Evolutionary conservation across 106 monocot genomes (phyloP).

Genomic region (Dactylorhiza incarnata): DNA sequence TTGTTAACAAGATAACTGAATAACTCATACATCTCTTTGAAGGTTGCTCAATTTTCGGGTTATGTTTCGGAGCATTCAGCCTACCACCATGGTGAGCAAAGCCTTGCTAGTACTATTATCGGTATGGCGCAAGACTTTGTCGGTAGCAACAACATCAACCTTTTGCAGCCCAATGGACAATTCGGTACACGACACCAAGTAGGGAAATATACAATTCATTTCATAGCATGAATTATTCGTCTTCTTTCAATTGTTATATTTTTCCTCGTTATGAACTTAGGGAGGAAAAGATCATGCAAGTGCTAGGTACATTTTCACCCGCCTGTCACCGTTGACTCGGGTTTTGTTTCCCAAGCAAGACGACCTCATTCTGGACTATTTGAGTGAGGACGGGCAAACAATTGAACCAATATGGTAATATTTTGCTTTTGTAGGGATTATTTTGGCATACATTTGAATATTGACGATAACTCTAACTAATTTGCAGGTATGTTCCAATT

Average conservation of each 20-base stretch:
- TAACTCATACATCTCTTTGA: background rate
- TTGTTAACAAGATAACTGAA: no score
- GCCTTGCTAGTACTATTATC: slow-evolving; percentile 69
- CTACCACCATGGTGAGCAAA: slow-evolving; percentile 93
- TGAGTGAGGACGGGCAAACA: slow-evolving; percentile 80
- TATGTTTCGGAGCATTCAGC: slow-evolving; percentile 97
- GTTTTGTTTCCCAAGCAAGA: slow-evolving; percentile 88
- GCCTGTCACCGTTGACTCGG: slow-evolving; percentile 58
- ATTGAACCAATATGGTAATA: slow-evolving; percentile 89
- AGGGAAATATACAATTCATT: background rate
- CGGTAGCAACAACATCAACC: slow-evolving; percentile 89
- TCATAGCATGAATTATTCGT: background rate
- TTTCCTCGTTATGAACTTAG: no score
- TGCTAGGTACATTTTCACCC: slow-evolving; percentile 81
- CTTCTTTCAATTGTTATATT: no score
- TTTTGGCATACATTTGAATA: background rate
- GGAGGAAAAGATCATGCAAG: slow-evolving; percentile 93
- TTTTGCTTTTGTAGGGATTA: background rate
- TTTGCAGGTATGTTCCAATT: slow-evolving; percentile 77
- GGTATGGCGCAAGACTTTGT: slow-evolving; percentile 96
- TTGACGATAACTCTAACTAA: background rate
- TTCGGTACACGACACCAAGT: slow-evolving; percentile 13
- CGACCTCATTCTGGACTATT: slow-evolving; percentile 75
- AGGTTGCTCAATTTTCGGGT: slow-evolving; percentile 60
- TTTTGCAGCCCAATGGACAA: slow-evolving; percentile 75